Conservation (phyloP, 208 protist species). For the Balamuthia mandrillaris region DNA sequence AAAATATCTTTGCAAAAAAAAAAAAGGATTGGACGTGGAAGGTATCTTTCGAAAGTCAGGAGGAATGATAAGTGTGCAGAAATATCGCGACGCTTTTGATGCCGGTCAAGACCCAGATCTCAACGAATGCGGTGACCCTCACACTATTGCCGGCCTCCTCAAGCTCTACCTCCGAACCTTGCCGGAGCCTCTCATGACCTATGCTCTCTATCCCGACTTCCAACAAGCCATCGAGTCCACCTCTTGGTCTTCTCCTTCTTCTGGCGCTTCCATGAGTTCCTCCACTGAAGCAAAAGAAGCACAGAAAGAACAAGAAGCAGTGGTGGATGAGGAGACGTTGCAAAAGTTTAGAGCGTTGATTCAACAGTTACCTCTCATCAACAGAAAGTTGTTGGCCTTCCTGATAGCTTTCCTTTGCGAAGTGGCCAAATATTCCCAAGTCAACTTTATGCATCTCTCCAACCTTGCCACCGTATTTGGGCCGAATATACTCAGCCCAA, state of each 20-base stretch:
- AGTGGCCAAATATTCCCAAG: neutral
- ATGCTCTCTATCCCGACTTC: neutral
- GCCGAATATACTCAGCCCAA: neutral
- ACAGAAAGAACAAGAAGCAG: neutral
- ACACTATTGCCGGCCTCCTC: slow-evolving; percentile 17
- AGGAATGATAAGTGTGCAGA: slow-evolving; percentile 3
- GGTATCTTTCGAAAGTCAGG: slow-evolving; percentile 25
- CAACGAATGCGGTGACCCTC: slow-evolving; percentile 12
- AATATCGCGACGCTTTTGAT: slow-evolving; percentile 3
- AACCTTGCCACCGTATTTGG: slow-evolving; percentile 25
- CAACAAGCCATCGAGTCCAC: neutral
- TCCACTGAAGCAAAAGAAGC: neutral
- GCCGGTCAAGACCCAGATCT: neutral
- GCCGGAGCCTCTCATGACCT: slow-evolving; percentile 28
- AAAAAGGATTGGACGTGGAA: neutral
- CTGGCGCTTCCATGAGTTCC: neutral
- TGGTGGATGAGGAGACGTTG: neutral
- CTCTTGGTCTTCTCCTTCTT: neutral
- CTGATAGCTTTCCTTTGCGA: neutral
- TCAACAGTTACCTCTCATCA: neutral
- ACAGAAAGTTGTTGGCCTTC: neutral
- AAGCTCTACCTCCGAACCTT: slow-evolving; percentile 14
- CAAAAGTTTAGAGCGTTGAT: neutral
- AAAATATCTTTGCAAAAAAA: no score
- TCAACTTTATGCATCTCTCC: slow-evolving; percentile 18